phyloP scores from a whole-genome alignment of 2,329 filamentous ascomycete genomes.

The Alternaria gansuensis region DNA sequence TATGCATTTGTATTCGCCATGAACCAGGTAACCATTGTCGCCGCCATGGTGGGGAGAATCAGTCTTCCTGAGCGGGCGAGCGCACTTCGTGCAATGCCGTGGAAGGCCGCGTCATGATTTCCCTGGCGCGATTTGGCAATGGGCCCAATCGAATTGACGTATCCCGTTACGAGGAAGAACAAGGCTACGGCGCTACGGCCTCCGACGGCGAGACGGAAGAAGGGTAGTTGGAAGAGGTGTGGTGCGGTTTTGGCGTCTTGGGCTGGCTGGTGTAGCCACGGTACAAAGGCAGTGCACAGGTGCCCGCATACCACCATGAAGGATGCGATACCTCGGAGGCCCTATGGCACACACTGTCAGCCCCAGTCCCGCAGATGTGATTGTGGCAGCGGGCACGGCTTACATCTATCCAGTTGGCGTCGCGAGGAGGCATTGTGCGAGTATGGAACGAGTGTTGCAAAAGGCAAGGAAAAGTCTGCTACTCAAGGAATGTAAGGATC shows the following conservation, averaged over 20 bases:
- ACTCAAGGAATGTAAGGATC: conserved; percentile 19
- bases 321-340: conserved; percentile 55
- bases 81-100: conserved; percentile 64
- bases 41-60: conserved; percentile 65
- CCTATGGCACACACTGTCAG: conserved; percentile 45
- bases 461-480: conserved; percentile 22
- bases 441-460: conserved; percentile 8
- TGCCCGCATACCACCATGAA: conserved; percentile 57
- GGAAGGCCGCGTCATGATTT: conserved; percentile 63
- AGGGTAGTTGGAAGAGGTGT: conserved; percentile 65
- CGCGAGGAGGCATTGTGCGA: conserved; percentile 47
- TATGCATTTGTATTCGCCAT: conserved; percentile 66
- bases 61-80: conserved; percentile 67
- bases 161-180: conserved; percentile 67
- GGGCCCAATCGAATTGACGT: conserved; percentile 70
- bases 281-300: conserved; percentile 54
- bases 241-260: conserved; percentile 57
- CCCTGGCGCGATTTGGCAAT: conserved; percentile 65
- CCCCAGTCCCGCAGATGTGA: conserved; percentile 24
- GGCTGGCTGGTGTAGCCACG: conserved; percentile 54
- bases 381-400: conserved; percentile 26
- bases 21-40: conserved; percentile 65
- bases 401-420: conserved; percentile 54
- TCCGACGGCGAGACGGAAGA: conserved; percentile 67
- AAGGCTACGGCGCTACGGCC: conserved; percentile 54